These are phyloP conservation scores for Solanum chiquidenum DNA, from an alignment of 257 asterid genomes.

Conservation along the genomic window DNA sequence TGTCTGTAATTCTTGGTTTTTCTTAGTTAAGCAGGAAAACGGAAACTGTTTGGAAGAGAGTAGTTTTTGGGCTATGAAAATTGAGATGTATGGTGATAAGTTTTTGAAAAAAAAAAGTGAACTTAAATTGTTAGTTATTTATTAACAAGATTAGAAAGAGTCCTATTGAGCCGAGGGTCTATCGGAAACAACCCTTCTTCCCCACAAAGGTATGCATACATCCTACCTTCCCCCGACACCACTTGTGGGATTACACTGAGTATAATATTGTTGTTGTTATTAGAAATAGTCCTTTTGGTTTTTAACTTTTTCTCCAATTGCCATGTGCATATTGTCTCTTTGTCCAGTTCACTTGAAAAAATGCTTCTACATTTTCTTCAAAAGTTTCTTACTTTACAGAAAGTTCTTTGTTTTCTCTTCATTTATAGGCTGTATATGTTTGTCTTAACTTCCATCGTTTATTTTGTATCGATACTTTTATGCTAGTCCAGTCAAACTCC, in stretches of 20 bases:
- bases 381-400: not conserved
- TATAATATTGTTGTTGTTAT: not conserved
- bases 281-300: constrained; percentile 11
- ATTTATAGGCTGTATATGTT: not conserved
- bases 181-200: not conserved
- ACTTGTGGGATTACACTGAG: not conserved
- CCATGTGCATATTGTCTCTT: constrained; percentile 57
- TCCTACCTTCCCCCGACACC: not conserved
- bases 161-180: not conserved
- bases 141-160: constrained; percentile 16
- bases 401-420: not conserved
- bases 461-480: not conserved
- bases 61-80: constrained; percentile 20
- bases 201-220: not conserved
- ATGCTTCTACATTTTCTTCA: constrained; percentile 20
- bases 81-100: constrained; percentile 7
- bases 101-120: not conserved
- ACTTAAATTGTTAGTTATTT: constrained; percentile 11
- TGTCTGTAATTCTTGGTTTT: not conserved
- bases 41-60: constrained; percentile 5
- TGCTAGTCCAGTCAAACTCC: not conserved
- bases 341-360: constrained; percentile 27
- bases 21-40: not conserved
- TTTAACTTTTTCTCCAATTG: constrained; percentile 32
- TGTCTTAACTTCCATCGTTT: not conserved